Evolutionary conservation across 371 early-diverging fungal genomes (phyloP).

Genomic region (Mortierella sp.): DNA sequence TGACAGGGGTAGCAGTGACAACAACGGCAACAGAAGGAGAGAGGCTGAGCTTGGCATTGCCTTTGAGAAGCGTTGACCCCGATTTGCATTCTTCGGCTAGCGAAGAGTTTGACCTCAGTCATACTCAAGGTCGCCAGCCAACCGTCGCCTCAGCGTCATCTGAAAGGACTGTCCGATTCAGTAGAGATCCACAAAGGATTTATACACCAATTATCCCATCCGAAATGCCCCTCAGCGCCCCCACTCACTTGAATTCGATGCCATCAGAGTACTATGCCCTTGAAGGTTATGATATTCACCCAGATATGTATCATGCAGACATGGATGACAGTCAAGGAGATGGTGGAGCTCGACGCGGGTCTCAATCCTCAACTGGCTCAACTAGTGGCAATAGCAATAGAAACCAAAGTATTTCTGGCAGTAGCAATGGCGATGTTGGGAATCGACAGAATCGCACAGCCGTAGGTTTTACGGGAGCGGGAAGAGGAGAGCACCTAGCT

Average conservation of each 20-base stretch:
- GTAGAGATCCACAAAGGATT: conserved; percentile 4
- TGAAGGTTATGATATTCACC: conserved; percentile 7
- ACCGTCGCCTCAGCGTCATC: background rate
- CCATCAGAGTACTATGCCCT: background rate
- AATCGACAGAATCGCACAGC: background rate
- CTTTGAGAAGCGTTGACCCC: background rate
- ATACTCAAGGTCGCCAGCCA: background rate
- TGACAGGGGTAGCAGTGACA: background rate
- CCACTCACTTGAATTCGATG: background rate
- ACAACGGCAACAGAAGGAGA: background rate
- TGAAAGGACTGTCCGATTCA: conserved; percentile 17
- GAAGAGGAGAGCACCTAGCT: no score
- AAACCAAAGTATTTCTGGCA: background rate
- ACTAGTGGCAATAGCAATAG: background rate
- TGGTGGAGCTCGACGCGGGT: background rate
- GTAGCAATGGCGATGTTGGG: background rate
- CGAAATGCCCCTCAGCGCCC: background rate
- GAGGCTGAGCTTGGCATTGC: no score
- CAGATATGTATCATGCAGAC: conserved; percentile 16
- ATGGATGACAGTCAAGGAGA: conserved; percentile 13
- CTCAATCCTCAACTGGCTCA: background rate
- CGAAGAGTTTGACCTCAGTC: conserved; percentile 9
- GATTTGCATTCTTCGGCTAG: conserved; percentile 14
- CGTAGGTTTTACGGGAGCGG: background rate
- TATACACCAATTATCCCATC: background rate